Evolutionary conservation across 2,329 filamentous ascomycete genomes (phyloP).

Genomic region (Zasmidium citrigriseum): DNA sequence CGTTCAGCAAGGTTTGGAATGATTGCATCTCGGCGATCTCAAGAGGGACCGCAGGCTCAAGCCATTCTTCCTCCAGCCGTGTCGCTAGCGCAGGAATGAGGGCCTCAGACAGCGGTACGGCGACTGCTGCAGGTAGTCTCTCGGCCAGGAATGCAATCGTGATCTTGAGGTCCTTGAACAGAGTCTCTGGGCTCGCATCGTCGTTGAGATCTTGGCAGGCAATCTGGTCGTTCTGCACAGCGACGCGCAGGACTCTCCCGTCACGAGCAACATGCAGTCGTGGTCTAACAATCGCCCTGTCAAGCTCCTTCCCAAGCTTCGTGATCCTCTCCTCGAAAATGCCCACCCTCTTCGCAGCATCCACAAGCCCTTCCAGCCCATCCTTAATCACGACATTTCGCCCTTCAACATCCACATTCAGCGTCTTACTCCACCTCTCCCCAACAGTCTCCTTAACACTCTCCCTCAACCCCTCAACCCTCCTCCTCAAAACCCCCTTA

Average conservation of each 20-base stretch:
- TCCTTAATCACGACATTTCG: constrained; percentile 59
- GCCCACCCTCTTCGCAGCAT: constrained; percentile 23
- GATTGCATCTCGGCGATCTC: constrained; percentile 68
- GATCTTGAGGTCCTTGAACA: constrained; percentile 46
- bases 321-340: constrained; percentile 28
- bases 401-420: constrained; percentile 61
- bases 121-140: constrained; percentile 51
- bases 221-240: constrained; percentile 28
- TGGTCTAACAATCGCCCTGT: constrained; percentile 31
- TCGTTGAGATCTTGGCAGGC: constrained; percentile 20
- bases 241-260: constrained; percentile 18
- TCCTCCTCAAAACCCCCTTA: constrained; percentile 64
- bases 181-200: constrained; percentile 21
- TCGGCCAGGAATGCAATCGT: constrained; percentile 55
- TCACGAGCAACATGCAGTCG: constrained; percentile 24
- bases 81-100: constrained; percentile 71
- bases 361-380: constrained; percentile 20
- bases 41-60: constrained; percentile 74
- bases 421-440: constrained; percentile 72
- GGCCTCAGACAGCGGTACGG: constrained; percentile 61
- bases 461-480: constrained; percentile 66
- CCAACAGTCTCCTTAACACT: constrained; percentile 67
- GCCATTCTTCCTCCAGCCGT: constrained; percentile 70
- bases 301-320: constrained; percentile 32
- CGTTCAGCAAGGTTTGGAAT: constrained; percentile 71